phyloP scores from a whole-genome alignment of 176 grass and related monocot species.

The Rhynchospora tenuis region DNA sequence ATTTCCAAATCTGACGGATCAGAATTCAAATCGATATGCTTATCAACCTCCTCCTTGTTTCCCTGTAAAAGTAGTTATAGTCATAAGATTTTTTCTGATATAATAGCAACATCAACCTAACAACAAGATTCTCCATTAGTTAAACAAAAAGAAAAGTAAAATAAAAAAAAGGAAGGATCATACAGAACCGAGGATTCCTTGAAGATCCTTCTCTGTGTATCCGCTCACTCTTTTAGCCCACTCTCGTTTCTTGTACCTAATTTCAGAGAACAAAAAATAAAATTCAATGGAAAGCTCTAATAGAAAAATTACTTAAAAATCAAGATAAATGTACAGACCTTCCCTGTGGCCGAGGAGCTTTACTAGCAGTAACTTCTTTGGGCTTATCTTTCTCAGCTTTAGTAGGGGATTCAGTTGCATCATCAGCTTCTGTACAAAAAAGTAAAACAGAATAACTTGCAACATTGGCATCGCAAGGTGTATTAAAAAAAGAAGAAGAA shows the following conservation, averaged over 20 bases:
- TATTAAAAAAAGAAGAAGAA: not conserved
- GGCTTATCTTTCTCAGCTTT: slow-evolving; percentile 45
- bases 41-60: slow-evolving; percentile 49
- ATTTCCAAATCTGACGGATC: slow-evolving; percentile 28
- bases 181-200: slow-evolving; percentile 83
- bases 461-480: not conserved
- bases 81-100: not conserved
- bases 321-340: slow-evolving; percentile 39
- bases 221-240: slow-evolving; percentile 64
- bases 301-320: not conserved
- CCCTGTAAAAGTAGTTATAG: slow-evolving; percentile 37
- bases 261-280: slow-evolving; percentile 17
- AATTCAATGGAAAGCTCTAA: not conserved
- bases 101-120: not conserved
- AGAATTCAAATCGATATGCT: slow-evolving; percentile 25
- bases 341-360: slow-evolving; percentile 80
- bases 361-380: slow-evolving; percentile 35
- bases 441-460: slow-evolving; percentile 5
- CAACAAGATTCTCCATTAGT: not conserved
- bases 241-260: slow-evolving; percentile 93
- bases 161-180: slow-evolving; percentile 14
- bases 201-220: slow-evolving; percentile 87
- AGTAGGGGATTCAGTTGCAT: slow-evolving; percentile 30
- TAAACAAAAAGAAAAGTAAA: not conserved
- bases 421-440: slow-evolving; percentile 33